Conservation (phyloP, 2,329 filamentous ascomycete species). For the Zasmidium angulare region DNA sequence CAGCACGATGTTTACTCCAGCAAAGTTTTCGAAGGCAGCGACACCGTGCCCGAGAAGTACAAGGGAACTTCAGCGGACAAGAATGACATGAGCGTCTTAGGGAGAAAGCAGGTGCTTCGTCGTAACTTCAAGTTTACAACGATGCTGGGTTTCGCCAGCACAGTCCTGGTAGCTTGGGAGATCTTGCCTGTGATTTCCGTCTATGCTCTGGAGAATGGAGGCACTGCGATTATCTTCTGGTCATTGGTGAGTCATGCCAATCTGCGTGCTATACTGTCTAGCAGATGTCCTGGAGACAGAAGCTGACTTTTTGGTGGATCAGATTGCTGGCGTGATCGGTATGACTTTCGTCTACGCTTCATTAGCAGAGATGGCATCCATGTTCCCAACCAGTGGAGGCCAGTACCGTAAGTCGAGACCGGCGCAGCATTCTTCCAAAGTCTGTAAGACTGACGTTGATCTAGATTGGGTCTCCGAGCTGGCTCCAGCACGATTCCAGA, state of each 20-base stretch:
- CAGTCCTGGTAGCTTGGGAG: background rate
- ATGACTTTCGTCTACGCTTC: background rate
- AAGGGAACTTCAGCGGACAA: background rate
- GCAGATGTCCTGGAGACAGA: too few species aligned
- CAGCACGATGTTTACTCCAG: background rate
- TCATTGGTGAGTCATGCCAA: background rate
- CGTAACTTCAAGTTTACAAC: background rate
- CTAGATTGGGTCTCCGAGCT: conserved; percentile 50
- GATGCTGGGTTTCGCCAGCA: background rate
- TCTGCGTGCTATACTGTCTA: too few species aligned
- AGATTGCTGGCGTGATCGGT: background rate
- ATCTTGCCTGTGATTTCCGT: background rate
- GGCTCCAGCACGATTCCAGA: conserved; percentile 41
- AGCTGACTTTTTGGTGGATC: background rate
- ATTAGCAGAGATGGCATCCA: conserved; percentile 30
- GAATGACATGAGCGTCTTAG: background rate
- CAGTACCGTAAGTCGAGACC: conserved; percentile 8
- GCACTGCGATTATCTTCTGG: background rate
- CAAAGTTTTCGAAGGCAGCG: background rate
- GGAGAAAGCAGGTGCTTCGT: background rate
- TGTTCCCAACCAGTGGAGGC: conserved; percentile 31
- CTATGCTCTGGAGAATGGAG: background rate
- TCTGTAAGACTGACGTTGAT: too few species aligned
- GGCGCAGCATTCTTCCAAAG: too few species aligned
- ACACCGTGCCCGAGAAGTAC: background rate